Conservation (phyloP, 441 rosid species). For the Theobroma grandiflorum region DNA sequence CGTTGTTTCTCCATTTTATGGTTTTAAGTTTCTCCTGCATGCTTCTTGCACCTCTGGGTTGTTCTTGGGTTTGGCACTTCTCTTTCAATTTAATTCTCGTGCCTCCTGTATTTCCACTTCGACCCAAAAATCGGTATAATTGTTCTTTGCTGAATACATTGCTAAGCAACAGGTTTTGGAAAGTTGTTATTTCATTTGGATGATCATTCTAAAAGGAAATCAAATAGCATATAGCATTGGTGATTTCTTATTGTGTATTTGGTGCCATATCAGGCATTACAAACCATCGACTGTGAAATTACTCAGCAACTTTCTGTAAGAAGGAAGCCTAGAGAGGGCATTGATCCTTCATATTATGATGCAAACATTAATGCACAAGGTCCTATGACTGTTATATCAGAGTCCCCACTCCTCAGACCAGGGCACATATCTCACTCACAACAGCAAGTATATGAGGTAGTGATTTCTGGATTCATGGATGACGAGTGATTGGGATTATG, state of each 20-base stretch:
- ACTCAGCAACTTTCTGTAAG: constrained; percentile 73
- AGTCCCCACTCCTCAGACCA: constrained; percentile 87
- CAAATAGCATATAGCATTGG: not conserved
- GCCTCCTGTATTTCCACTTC: not conserved
- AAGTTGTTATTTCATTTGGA: not conserved
- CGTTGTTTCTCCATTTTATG: not conserved
- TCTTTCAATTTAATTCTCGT: not conserved
- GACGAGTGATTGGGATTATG: not conserved
- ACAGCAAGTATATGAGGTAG: constrained; percentile 95
- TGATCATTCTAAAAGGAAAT: not conserved
- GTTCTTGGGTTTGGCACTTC: not conserved
- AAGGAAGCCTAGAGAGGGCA: constrained; percentile 72
- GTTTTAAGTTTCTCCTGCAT: not conserved
- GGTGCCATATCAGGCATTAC: constrained; percentile 62
- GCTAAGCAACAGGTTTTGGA: not conserved
- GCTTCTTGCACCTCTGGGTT: not conserved
- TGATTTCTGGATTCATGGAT: not conserved
- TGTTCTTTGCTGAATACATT: not conserved
- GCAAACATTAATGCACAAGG: constrained; percentile 71
- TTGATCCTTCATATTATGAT: constrained; percentile 67
- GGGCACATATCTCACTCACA: constrained; percentile 89
- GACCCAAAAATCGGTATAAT: not conserved
- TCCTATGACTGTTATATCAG: constrained; percentile 76
- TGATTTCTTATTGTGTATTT: not conserved
- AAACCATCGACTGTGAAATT: constrained; percentile 89